Evolutionary conservation across 139 green algal genomes (phyloP).

Genomic region (Eudorina sp.): DNA sequence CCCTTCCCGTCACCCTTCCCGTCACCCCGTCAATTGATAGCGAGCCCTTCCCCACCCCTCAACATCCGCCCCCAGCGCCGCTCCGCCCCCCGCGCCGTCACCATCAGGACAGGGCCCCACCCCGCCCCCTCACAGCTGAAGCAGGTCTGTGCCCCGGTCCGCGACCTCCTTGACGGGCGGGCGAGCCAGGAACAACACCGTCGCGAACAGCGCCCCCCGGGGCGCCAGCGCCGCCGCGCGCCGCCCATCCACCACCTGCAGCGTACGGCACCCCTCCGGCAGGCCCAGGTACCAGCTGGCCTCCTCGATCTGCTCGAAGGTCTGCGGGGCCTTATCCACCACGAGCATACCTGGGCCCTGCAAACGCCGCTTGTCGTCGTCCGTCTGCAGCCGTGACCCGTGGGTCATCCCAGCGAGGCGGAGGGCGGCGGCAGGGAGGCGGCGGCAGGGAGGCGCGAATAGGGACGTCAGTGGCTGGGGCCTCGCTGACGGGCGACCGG

Average conservation of each 20-base stretch:
- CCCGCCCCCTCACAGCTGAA: slow-evolving; percentile 22
- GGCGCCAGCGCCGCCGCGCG: slow-evolving; percentile 11
- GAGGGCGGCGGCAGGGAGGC: no score
- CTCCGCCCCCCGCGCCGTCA: background rate
- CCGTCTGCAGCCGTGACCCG: slow-evolving; percentile 69
- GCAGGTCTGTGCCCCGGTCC: slow-evolving; percentile 3
- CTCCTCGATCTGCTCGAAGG: background rate
- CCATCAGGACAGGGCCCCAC: no score
- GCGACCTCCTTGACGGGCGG: slow-evolving; percentile 60
- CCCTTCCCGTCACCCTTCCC: no score
- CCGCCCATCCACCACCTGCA: slow-evolving; percentile 59
- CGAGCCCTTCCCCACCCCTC: no score
- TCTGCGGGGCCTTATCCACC: slow-evolving; percentile 55
- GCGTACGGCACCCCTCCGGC: background rate
- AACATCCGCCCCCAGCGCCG: background rate
- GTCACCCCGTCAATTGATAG: no score
- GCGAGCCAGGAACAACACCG: slow-evolving; percentile 76
- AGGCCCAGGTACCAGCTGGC: slow-evolving; percentile 65
- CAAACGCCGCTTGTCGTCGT: slow-evolving; percentile 72
- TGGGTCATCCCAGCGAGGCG: no score
- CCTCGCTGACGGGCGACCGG: no score
- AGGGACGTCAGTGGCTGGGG: no score
- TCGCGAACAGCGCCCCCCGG: slow-evolving; percentile 45
- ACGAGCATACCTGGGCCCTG: slow-evolving; percentile 79
- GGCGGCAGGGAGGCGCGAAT: no score